Conservation (phyloP, 768 basidiomycete species). For the Termitomyces sp. region DNA sequence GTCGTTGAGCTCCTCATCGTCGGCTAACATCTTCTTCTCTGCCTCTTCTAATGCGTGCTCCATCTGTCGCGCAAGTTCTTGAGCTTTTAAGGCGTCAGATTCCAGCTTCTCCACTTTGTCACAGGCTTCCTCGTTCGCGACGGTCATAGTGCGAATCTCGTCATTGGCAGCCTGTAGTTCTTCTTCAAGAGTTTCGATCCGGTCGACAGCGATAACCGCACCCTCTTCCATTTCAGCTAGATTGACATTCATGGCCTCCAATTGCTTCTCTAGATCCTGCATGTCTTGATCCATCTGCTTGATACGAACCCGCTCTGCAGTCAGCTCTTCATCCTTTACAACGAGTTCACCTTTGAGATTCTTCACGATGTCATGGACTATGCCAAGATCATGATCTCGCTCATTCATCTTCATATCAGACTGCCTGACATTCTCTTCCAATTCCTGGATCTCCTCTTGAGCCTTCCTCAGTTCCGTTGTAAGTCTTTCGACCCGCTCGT, state of each 20-base stretch:
- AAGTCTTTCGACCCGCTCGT: constrained; percentile 49
- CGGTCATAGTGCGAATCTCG: constrained; percentile 35
- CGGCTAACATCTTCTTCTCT: constrained; percentile 62
- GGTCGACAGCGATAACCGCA: constrained; percentile 44
- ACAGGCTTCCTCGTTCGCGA: constrained; percentile 40
- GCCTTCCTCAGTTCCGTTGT: constrained; percentile 57
- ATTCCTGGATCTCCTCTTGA: constrained; percentile 49
- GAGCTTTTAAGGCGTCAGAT: constrained; percentile 43
- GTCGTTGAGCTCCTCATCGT: constrained; percentile 47
- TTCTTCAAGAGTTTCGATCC: constrained; percentile 49
- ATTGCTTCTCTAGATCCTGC: constrained; percentile 35
- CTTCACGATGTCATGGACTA: constrained; percentile 39
- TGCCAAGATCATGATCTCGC: constrained; percentile 51
- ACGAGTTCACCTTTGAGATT: constrained; percentile 41
- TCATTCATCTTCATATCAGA: constrained; percentile 48
- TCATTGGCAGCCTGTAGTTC: constrained; percentile 44
- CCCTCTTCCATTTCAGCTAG: constrained; percentile 57
- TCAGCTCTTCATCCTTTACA: constrained; percentile 30
- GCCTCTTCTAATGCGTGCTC: constrained; percentile 73
- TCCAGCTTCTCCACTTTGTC: constrained; percentile 47
- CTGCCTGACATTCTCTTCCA: constrained; percentile 54
- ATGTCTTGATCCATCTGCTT: constrained; percentile 28
- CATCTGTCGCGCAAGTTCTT: constrained; percentile 58
- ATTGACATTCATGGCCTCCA: constrained; percentile 44
- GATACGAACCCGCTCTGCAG: constrained; percentile 20